These are phyloP conservation scores for Orbilia blumenaviensis DNA, from an alignment of 2,329 filamentous ascomycete species.

Conservation along the genomic window DNA sequence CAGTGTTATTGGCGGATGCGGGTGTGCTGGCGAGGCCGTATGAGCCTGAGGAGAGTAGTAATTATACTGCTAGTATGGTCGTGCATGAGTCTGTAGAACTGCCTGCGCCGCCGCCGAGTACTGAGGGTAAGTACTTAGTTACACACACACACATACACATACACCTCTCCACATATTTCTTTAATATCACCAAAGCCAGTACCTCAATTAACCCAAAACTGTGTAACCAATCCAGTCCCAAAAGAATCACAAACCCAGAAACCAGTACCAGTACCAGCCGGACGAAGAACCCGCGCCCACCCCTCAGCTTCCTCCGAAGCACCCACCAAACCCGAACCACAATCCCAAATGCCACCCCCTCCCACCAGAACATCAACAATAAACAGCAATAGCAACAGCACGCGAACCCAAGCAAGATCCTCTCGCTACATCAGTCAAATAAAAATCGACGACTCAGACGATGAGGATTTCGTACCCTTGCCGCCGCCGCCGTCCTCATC, in stretches of 20 bases:
- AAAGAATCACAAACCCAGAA: constrained; percentile 49
- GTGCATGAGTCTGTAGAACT: constrained; percentile 60
- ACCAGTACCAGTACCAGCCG: too few species aligned
- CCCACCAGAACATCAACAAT: constrained; percentile 1
- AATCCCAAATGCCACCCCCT: constrained; percentile 17
- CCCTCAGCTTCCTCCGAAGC: background rate
- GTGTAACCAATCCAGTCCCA: background rate
- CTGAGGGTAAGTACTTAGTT: constrained; percentile 58
- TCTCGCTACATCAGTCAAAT: constrained; percentile 51
- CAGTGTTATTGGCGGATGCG: constrained; percentile 82
- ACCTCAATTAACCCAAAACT: background rate
- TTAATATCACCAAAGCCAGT: too few species aligned
- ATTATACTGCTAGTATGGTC: too few species aligned
- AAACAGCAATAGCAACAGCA: too few species aligned
- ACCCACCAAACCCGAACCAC: background rate
- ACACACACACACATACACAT: too few species aligned
- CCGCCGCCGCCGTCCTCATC: constrained; percentile 33
- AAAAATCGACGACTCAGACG: constrained; percentile 50
- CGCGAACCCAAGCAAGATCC: constrained; percentile 35
- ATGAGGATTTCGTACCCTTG: constrained; percentile 46
- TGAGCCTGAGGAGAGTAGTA: constrained; percentile 60
- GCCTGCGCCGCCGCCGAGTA: constrained; percentile 58
- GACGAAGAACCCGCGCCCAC: constrained; percentile 11
- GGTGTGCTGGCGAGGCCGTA: constrained; percentile 75
- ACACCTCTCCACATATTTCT: too few species aligned